Conservation (phyloP, 805 yeast species). For the Ogataea ganodermae region DNA sequence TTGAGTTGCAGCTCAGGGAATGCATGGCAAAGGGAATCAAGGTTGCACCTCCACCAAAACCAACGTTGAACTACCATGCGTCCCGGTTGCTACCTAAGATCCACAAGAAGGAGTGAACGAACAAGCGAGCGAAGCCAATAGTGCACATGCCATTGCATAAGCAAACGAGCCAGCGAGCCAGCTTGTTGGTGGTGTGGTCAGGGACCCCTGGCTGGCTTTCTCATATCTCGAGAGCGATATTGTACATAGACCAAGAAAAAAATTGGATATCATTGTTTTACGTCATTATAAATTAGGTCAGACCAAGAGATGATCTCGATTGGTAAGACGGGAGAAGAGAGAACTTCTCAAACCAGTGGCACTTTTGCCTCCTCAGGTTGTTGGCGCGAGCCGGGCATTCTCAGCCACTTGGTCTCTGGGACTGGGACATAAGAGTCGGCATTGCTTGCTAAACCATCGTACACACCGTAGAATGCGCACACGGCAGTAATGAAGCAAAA, state of each 20-base stretch:
- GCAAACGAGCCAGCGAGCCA: no score
- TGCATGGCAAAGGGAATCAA: slow-evolving; percentile 59
- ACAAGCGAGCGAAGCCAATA: neutral
- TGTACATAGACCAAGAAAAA: slow-evolving; percentile 13
- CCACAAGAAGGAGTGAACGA: slow-evolving; percentile 35
- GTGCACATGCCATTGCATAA: no score
- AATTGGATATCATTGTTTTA: neutral
- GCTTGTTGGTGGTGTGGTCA: no score
- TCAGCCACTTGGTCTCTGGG: slow-evolving; percentile 32
- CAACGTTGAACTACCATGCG: slow-evolving; percentile 58
- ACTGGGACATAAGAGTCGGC: slow-evolving; percentile 29
- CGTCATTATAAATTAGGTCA: neutral
- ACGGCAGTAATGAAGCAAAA: slow-evolving; percentile 43
- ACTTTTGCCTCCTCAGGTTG: slow-evolving; percentile 22
- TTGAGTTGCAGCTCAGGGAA: slow-evolving; percentile 68
- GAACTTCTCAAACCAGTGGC: slow-evolving; percentile 23
- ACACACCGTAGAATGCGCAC: slow-evolving; percentile 46
- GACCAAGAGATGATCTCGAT: neutral
- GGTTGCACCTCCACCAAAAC: slow-evolving; percentile 39
- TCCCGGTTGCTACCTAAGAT: slow-evolving; percentile 57
- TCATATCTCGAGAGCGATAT: no score
- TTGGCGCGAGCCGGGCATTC: slow-evolving; percentile 34
- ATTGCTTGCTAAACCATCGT: slow-evolving; percentile 39
- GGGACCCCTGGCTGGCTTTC: no score
- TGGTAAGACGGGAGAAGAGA: no score